phyloP scores from a whole-genome alignment of 176 grass and related monocot species.

The Dactylis glomerata region DNA sequence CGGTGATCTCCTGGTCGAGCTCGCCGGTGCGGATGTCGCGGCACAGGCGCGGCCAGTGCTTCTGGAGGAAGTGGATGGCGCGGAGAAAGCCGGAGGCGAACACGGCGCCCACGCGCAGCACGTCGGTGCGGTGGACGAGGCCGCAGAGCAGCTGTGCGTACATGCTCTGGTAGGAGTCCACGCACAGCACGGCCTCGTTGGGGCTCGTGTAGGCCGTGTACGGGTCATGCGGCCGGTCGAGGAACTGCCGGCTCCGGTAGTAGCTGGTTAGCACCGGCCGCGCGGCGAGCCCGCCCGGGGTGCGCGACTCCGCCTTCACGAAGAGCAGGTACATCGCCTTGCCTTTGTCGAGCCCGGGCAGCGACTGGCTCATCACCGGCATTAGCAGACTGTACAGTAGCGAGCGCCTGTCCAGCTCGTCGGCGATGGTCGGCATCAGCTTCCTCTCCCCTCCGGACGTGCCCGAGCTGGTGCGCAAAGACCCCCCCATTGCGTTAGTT shows the following conservation, averaged over 20 bases:
- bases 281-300: constrained; percentile 72
- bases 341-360: constrained; percentile 78
- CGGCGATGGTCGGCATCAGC: constrained; percentile 91
- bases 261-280: constrained; percentile 89
- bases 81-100: constrained; percentile 96
- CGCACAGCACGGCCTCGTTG: constrained; percentile 78
- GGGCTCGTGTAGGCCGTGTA: constrained; percentile 87
- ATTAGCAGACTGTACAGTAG: constrained; percentile 77
- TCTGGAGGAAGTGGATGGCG: constrained; percentile 85
- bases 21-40: constrained; percentile 68
- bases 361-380: constrained; percentile 86
- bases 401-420: constrained; percentile 74
- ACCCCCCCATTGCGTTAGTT: not conserved
- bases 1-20: constrained; percentile 73
- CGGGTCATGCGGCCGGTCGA: constrained; percentile 68
- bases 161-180: constrained; percentile 97
- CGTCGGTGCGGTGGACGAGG: constrained; percentile 73
- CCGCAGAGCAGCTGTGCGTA: constrained; percentile 92
- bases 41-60: constrained; percentile 79
- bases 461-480: constrained; percentile 54
- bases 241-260: constrained; percentile 91
- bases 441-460: constrained; percentile 95
- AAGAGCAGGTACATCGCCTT: constrained; percentile 96
- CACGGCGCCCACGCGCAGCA: constrained; percentile 81
- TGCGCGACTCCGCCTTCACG: constrained; percentile 81